phyloP scores from a whole-genome alignment of 176 grass and related monocot genomes.

The Oryza meridionalis region DNA sequence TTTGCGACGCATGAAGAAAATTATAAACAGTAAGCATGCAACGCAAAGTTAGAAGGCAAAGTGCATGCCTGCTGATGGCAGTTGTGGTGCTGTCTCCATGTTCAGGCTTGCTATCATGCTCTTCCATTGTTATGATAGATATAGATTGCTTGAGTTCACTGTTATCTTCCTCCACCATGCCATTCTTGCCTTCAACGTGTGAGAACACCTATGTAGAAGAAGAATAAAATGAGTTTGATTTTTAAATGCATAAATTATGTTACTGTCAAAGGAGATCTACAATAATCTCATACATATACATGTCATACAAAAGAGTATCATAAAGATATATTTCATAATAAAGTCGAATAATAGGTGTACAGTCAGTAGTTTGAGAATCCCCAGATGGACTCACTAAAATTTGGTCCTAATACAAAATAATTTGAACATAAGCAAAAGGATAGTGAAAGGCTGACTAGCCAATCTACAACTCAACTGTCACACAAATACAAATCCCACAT shows the following conservation, averaged over 20 bases:
- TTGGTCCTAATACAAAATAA: neutral
- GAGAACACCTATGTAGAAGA: conserved; percentile 22
- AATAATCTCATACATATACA: neutral
- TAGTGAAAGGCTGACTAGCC: neutral
- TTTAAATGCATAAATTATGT: conserved; percentile 4
- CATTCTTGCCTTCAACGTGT: conserved; percentile 32
- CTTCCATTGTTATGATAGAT: conserved; percentile 30
- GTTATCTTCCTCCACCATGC: conserved; percentile 17
- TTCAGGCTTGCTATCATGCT: conserved; percentile 5
- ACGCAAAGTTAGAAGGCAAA: conserved; percentile 54
- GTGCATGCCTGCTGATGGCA: conserved; percentile 52
- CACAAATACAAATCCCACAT: neutral
- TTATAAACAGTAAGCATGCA: conserved; percentile 60
- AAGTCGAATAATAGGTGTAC: neutral
- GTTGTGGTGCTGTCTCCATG: conserved; percentile 28
- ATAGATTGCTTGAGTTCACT: conserved; percentile 33
- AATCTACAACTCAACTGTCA: neutral
- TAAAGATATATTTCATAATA: neutral
- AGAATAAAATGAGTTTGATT: conserved; percentile 16
- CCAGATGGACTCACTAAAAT: neutral
- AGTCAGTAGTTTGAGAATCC: neutral
- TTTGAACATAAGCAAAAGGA: neutral
- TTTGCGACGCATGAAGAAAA: conserved; percentile 44
- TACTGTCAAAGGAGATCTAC: neutral
- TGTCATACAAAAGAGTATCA: neutral